Percentiles rank a stretch among this genome's conserved stretches.
These are phyloP conservation scores for Calonectria fujianensis DNA, from an alignment of 2,329 filamentous ascomycete species.

Conservation along the genomic window DNA sequence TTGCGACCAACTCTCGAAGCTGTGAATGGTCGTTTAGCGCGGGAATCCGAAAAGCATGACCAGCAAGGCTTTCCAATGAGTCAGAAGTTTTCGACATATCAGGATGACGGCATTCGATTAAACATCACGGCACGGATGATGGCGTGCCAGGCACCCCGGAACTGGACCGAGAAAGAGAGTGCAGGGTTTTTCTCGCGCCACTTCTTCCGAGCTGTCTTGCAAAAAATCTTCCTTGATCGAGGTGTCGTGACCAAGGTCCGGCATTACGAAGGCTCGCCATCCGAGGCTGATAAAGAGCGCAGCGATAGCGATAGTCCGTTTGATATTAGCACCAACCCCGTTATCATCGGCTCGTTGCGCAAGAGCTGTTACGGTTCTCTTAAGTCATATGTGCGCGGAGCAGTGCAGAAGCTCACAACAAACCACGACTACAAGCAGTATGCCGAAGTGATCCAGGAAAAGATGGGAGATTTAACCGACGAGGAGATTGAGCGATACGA, in stretches of 20 bases:
- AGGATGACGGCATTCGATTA: constrained; percentile 81
- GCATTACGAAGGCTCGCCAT: constrained; percentile 58
- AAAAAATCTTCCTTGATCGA: constrained; percentile 92
- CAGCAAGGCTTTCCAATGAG: constrained; percentile 97
- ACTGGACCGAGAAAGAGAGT: constrained; percentile 90
- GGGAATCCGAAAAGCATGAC: constrained; percentile 84
- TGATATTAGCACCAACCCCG: constrained; percentile 80
- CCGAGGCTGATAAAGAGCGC: constrained; percentile 37
- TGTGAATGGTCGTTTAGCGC: constrained; percentile 79
- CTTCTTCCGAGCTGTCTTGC: constrained; percentile 92
- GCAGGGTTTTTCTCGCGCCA: constrained; percentile 93
- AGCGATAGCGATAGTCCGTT: constrained; percentile 64
- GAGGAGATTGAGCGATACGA: constrained; percentile 85
- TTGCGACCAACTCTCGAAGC: constrained; percentile 82
- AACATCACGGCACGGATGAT: constrained; percentile 99
- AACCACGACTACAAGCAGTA: constrained; percentile 75
- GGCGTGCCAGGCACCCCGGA: constrained; percentile 95
- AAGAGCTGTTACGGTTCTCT: constrained; percentile 88
- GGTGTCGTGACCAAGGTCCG: constrained; percentile 81
- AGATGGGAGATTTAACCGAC: constrained; percentile 82
- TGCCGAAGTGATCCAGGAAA: constrained; percentile 77
- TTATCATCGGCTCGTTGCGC: constrained; percentile 89
- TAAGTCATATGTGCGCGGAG: constrained; percentile 85
- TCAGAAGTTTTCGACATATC: constrained; percentile 76
- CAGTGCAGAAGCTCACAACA: constrained; percentile 82